These are phyloP conservation scores for Phytophthora nicotianae DNA, from an alignment of 352 stramenopile species.

Conservation along the genomic window DNA sequence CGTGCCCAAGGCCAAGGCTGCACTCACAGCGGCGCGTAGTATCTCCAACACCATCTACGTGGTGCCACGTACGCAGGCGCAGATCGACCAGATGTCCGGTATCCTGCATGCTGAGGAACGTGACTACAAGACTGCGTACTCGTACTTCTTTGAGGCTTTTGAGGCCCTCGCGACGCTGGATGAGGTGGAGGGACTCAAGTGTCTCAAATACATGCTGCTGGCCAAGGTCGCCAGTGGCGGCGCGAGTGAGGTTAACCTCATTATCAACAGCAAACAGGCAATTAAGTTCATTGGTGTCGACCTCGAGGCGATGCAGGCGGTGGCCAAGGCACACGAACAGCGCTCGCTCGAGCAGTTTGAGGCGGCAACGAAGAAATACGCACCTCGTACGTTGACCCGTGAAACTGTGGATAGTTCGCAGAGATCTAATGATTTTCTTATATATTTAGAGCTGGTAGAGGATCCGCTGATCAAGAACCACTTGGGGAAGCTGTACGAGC, in stretches of 20 bases:
- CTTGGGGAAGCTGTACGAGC: constrained; percentile 96
- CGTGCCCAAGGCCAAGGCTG: constrained; percentile 95
- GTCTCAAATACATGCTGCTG: constrained; percentile 99
- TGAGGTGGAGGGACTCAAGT: constrained; percentile 79
- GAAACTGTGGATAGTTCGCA: background rate
- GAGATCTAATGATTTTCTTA: constrained; percentile 7
- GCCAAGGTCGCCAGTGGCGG: constrained; percentile 94
- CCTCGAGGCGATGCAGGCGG: constrained; percentile 95
- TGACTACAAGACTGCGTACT: constrained; percentile 99
- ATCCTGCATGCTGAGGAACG: constrained; percentile 97
- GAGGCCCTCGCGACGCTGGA: constrained; percentile 95
- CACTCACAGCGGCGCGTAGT: constrained; percentile 96
- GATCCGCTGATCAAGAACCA: constrained; percentile 94
- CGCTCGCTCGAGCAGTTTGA: constrained; percentile 93
- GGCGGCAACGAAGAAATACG: constrained; percentile 89
- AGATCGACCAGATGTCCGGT: constrained; percentile 97
- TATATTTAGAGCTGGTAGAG: constrained; percentile 72
- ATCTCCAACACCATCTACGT: constrained; percentile 99
- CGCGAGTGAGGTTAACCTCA: constrained; percentile 93
- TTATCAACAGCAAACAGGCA: constrained; percentile 96
- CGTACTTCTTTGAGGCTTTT: constrained; percentile 99
- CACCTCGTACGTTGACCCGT: constrained; percentile 48
- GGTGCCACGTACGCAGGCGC: constrained; percentile 92
- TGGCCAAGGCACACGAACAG: constrained; percentile 95
- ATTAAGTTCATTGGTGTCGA: constrained; percentile 97